Conservation (phyloP, 345 rosid genomes). For the Erysimum cheiranthoides region DNA sequence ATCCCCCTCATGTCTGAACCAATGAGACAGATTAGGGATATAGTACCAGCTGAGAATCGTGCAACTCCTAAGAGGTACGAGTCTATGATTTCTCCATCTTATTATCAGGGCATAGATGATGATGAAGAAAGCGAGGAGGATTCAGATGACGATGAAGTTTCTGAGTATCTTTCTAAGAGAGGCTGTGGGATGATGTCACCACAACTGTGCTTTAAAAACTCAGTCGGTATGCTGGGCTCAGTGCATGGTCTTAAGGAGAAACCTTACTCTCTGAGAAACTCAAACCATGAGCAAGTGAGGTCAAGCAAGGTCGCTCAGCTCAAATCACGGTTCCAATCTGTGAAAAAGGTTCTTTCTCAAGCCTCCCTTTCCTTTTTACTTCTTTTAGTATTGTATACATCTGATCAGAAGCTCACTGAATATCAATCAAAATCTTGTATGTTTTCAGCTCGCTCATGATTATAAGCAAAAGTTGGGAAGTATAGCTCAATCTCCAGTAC, state of each 20-base stretch:
- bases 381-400: constrained; percentile 12
- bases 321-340: constrained; percentile 55
- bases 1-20: constrained; percentile 48
- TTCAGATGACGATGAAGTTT: constrained; percentile 56
- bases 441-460: constrained; percentile 58
- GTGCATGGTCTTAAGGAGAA: constrained; percentile 65
- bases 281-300: constrained; percentile 47
- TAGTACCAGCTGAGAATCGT: constrained; percentile 35
- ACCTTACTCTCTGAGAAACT: constrained; percentile 49
- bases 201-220: constrained; percentile 69
- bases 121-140: constrained; percentile 46
- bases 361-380: constrained; percentile 14
- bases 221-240: constrained; percentile 67
- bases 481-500: constrained; percentile 57
- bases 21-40: constrained; percentile 45
- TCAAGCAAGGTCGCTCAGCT: constrained; percentile 50
- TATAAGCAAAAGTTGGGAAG: constrained; percentile 46
- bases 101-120: constrained; percentile 18
- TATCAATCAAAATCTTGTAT: constrained; percentile 13
- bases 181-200: constrained; percentile 83
- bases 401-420: constrained; percentile 23
- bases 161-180: constrained; percentile 57
- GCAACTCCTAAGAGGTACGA: constrained; percentile 43
- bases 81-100: constrained; percentile 22
- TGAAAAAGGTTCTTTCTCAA: constrained; percentile 59